These are phyloP conservation scores for Aethionema arabicum DNA, from an alignment of 345 rosid genomes.

Conservation along the genomic window DNA sequence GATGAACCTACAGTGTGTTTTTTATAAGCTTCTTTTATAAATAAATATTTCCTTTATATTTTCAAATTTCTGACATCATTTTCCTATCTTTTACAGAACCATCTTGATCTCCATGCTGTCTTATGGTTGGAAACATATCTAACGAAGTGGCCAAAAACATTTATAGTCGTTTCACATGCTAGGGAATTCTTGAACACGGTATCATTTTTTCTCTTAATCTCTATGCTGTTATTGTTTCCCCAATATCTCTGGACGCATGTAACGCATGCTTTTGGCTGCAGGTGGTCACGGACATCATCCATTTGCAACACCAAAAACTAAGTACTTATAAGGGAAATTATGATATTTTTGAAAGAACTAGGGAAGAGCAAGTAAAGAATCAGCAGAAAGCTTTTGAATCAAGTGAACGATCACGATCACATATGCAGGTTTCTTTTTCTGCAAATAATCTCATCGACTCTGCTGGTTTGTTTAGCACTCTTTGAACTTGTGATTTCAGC, in stretches of 20 bases:
- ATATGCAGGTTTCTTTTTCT: slow-evolving; percentile 76
- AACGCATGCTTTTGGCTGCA: slow-evolving; percentile 38
- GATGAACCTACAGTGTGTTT: slow-evolving; percentile 92
- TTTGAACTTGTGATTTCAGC: slow-evolving; percentile 13
- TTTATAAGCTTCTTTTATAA: slow-evolving; percentile 13
- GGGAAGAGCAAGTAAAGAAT: slow-evolving; percentile 85
- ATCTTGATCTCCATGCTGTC: slow-evolving; percentile 99
- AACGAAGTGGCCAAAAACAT: slow-evolving; percentile 96
- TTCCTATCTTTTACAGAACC: slow-evolving; percentile 63
- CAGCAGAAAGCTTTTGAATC: slow-evolving; percentile 90
- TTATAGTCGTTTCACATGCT: slow-evolving; percentile 97
- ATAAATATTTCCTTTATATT: slow-evolving; percentile 8
- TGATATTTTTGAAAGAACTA: slow-evolving; percentile 84
- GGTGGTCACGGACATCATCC: slow-evolving; percentile 97
- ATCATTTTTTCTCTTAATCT: slow-evolving; percentile 26
- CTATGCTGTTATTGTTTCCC: slow-evolving; percentile 17
- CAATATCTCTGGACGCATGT: slow-evolving; percentile 20
- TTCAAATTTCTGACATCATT: slow-evolving; percentile 16
- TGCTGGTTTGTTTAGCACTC: slow-evolving; percentile 19
- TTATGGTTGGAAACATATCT: slow-evolving; percentile 94
- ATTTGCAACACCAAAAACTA: slow-evolving; percentile 84
- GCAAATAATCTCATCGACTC: slow-evolving; percentile 11
- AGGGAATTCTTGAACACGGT: slow-evolving; percentile 97
- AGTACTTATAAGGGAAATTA: slow-evolving; percentile 79
- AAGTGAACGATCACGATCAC: slow-evolving; percentile 74